A percentile compares a stretch with the other conserved stretches of the same genome.
These are phyloP conservation scores for Carex littledalei DNA, from an alignment of 176 grass and related monocot species.

Conservation along the genomic window DNA sequence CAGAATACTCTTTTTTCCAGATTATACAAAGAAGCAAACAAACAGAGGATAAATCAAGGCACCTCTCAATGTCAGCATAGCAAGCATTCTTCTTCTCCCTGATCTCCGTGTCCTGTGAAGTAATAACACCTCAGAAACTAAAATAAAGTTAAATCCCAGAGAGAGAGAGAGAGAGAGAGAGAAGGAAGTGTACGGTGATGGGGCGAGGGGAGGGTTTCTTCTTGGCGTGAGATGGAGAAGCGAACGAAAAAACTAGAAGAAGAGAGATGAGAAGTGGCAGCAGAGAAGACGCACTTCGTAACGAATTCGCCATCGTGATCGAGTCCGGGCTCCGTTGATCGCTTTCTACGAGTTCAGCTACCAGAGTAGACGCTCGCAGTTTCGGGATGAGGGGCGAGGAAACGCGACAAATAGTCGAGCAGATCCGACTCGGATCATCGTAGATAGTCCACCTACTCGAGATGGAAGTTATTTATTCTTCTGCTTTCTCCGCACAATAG, in stretches of 20 bases:
- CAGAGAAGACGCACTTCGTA: background rate
- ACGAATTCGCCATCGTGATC: background rate
- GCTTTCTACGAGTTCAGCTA: background rate
- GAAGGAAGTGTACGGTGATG: slow-evolving; percentile 43
- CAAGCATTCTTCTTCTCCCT: slow-evolving; percentile 70
- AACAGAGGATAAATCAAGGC: background rate
- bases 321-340: background rate
- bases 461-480: no score
- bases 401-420: background rate
- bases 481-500: no score
- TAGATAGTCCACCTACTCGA: no score
- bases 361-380: background rate
- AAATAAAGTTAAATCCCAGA: background rate
- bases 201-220: slow-evolving; percentile 62
- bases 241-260: slow-evolving; percentile 26
- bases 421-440: background rate
- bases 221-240: slow-evolving; percentile 25
- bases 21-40: background rate
- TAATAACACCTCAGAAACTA: background rate
- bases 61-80: slow-evolving; percentile 94
- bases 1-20: background rate
- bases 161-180: background rate
- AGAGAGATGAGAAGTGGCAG: background rate
- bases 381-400: background rate
- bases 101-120: slow-evolving; percentile 64